phyloP scores from a whole-genome alignment of 495 filamentous ascomycete genomes.

The Pyrenula aspistea region DNA sequence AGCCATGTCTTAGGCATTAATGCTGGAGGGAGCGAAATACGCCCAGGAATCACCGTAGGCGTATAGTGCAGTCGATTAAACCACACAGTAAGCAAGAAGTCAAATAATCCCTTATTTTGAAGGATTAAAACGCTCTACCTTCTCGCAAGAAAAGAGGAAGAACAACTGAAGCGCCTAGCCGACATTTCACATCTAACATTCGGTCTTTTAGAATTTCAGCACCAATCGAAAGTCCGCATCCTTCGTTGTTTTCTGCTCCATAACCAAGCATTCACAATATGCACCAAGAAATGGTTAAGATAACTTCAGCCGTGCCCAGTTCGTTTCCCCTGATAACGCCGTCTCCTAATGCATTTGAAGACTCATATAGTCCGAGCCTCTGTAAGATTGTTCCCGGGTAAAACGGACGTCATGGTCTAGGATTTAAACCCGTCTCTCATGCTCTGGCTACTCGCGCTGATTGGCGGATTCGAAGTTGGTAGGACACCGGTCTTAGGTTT shows the following conservation, averaged over 20 bases:
- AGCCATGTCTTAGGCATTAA: too few relatives aligned
- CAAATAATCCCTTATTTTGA: too few relatives aligned
- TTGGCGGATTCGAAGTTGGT: conserved; percentile 53
- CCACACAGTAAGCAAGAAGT: too few relatives aligned
- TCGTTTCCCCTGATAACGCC: not conserved
- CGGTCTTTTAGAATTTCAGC: not conserved
- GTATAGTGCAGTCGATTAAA: too few relatives aligned
- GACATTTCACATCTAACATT: not conserved
- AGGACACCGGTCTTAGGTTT: conserved; percentile 48
- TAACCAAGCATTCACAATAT: not conserved
- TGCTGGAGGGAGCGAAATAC: too few relatives aligned
- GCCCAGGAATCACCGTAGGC: too few relatives aligned
- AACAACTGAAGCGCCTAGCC: not conserved
- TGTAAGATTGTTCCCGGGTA: not conserved
- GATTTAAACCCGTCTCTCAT: conserved; percentile 72
- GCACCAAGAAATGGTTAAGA: not conserved
- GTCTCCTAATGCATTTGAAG: too few relatives aligned
- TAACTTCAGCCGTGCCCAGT: not conserved
- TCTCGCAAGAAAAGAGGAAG: too few relatives aligned
- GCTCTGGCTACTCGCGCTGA: conserved; percentile 88
- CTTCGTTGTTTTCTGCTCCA: not conserved
- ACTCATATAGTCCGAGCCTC: too few relatives aligned
- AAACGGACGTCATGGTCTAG: too few relatives aligned
- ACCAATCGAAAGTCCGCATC: not conserved
- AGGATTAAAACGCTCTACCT: too few relatives aligned